Percentiles rank a stretch among this genome's conserved stretches.
phyloP scores from a whole-genome alignment of 1,139 yeast genomes.

The Blastobotrys indianensis region DNA sequence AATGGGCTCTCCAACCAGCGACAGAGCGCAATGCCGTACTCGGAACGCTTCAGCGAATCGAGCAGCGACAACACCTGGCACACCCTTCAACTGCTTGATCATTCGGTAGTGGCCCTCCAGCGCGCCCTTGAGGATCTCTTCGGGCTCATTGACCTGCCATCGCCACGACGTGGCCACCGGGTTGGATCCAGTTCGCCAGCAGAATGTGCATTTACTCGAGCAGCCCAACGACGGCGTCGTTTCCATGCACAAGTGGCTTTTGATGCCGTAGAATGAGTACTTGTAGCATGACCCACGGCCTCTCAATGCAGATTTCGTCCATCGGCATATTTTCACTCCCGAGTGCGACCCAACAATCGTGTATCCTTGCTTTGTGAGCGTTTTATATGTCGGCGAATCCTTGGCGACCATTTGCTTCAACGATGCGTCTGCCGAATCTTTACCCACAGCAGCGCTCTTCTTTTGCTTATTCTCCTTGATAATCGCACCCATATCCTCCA shows the following conservation, averaged over 20 bases:
- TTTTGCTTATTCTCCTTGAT: conserved; percentile 36
- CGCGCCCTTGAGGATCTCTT: conserved; percentile 77
- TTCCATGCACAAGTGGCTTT: conserved; percentile 91
- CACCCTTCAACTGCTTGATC: conserved; percentile 91
- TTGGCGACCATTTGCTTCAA: conserved; percentile 84
- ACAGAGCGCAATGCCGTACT: conserved; percentile 85
- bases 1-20: conserved; percentile 91
- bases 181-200: conserved; percentile 97
- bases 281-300: conserved; percentile 95
- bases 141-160: conserved; percentile 92
- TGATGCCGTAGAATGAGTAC: conserved; percentile 85
- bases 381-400: conserved; percentile 82
- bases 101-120: conserved; percentile 83
- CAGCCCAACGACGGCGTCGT: conserved; percentile 92
- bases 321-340: conserved; percentile 90
- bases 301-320: conserved; percentile 92
- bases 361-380: conserved; percentile 88
- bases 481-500: conserved; percentile 76
- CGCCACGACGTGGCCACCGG: conserved; percentile 97
- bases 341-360: conserved; percentile 92
- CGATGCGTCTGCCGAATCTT: conserved; percentile 28
- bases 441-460: conserved; percentile 5
- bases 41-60: conserved; percentile 86
- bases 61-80: conserved; percentile 88
- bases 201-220: conserved; percentile 90